phyloP scores from a whole-genome alignment of 2,329 filamentous ascomycete species.

The Cladosporium sp. region DNA sequence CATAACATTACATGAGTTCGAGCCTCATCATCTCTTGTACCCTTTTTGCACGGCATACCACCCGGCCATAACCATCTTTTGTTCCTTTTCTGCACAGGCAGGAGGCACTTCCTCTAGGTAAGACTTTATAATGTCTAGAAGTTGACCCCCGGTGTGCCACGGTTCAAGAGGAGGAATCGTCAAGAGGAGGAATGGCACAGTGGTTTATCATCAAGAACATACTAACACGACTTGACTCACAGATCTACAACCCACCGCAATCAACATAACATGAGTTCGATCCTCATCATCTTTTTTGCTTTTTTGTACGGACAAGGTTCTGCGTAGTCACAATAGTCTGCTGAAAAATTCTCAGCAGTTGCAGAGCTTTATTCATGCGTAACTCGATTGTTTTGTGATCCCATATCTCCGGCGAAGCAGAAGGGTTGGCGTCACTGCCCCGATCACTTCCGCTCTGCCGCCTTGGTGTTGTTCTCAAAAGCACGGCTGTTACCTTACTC shows the following conservation, averaged over 20 bases:
- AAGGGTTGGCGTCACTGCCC: not conserved
- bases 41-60: not conserved
- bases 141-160: not conserved
- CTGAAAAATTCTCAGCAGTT: not conserved
- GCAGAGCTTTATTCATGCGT: not conserved
- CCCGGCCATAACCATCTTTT: too few species aligned
- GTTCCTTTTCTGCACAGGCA: too few species aligned
- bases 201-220: not conserved
- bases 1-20: not conserved
- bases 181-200: constrained; percentile 1
- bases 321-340: not conserved
- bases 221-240: not conserved
- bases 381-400: not conserved
- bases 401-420: not conserved
- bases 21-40: not conserved
- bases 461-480: not conserved
- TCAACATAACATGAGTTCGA: not conserved
- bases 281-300: constrained; percentile 1
- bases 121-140: constrained; percentile 3
- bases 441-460: not conserved
- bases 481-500: not conserved
- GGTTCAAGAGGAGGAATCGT: constrained; percentile 7
- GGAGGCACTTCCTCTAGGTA: not conserved
- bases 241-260: not conserved
- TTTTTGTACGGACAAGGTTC: not conserved